Evolutionary conservation across 306 rosid species (phyloP).

Genomic region (Malus fusca): DNA sequence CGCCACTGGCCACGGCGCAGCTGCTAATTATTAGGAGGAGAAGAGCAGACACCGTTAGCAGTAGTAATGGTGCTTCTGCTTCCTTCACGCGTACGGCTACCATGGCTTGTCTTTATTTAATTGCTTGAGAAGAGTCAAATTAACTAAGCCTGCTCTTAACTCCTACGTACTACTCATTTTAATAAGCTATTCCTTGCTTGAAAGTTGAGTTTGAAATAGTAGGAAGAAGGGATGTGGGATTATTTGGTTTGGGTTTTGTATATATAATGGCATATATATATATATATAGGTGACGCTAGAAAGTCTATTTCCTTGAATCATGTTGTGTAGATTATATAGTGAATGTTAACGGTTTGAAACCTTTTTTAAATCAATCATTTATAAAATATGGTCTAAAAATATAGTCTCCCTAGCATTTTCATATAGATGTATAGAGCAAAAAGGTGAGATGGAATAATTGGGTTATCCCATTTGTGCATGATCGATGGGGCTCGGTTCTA

Average conservation of each 20-base stretch:
- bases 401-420: no score
- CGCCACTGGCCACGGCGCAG: background rate
- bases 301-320: no score
- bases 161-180: background rate
- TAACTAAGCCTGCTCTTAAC: background rate
- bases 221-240: background rate
- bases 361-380: no score
- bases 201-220: background rate
- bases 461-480: background rate
- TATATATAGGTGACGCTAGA: no score
- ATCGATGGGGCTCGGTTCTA: background rate
- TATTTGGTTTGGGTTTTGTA: background rate
- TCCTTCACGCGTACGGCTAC: background rate
- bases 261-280: background rate
- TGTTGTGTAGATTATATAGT: no score
- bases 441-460: background rate
- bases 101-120: background rate
- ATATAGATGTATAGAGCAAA: no score
- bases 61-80: background rate
- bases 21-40: background rate
- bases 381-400: no score
- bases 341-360: no score
- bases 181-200: background rate
- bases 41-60: background rate
- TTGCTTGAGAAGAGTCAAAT: background rate